Conservation (phyloP, 139 green algal genomes). For the Zygnema circumcarinatum region DNA sequence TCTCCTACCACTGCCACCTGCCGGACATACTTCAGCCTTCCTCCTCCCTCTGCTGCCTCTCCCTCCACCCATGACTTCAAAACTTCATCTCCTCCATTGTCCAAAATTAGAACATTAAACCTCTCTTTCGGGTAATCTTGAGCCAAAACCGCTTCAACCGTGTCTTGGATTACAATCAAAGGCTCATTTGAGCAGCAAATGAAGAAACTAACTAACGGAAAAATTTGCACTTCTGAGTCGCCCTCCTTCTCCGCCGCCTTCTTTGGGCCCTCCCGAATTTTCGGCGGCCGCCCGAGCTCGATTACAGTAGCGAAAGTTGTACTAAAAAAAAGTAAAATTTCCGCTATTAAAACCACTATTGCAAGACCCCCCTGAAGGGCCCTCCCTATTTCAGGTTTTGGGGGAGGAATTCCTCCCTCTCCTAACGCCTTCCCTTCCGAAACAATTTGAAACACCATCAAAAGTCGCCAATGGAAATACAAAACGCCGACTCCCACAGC, state of each 20-base stretch:
- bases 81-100: background rate
- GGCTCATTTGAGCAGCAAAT: conserved; percentile 56
- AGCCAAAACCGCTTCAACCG: conserved; percentile 24
- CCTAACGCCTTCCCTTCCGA: background rate
- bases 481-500: background rate
- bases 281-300: background rate
- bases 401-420: background rate
- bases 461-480: background rate
- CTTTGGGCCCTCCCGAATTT: background rate
- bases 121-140: conserved; percentile 42
- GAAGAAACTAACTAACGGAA: conserved; percentile 34
- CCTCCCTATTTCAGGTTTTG: background rate
- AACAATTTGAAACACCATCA: background rate
- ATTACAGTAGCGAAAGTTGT: background rate
- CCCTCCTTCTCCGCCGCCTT: background rate
- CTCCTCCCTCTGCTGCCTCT: background rate
- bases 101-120: background rate
- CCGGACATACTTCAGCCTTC: background rate
- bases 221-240: background rate
- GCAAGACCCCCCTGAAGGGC: background rate
- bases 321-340: background rate
- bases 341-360: background rate
- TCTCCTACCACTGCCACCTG: too few relatives aligned
- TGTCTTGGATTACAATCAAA: conserved; percentile 51
- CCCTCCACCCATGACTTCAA: background rate